Conservation (phyloP, 1,139 yeast genomes). For the Sugiyamaella castrensis region DNA sequence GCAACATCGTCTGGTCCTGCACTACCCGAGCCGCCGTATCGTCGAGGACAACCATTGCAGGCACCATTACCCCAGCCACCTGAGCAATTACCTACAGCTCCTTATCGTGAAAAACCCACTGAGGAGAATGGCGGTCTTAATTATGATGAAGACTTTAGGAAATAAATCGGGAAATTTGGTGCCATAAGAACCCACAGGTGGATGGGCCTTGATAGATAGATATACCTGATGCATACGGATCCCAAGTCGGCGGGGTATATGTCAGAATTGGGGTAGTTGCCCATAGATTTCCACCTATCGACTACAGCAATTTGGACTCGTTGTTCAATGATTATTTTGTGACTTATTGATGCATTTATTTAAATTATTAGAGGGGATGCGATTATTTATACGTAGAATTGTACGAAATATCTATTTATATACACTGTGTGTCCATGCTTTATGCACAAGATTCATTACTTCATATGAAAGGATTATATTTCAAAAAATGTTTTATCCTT, state of each 20-base stretch:
- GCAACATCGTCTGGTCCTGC: conserved; percentile 5
- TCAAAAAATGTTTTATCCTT: too few species aligned
- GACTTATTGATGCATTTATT: too few species aligned
- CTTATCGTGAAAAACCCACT: conserved; percentile 12
- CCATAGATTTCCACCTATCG: too few species aligned
- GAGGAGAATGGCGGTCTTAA: conserved; percentile 7
- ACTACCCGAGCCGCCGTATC: conserved; percentile 10
- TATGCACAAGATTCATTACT: not conserved
- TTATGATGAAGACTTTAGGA: conserved; percentile 11
- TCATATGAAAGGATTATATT: not conserved
- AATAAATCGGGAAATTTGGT: not conserved
- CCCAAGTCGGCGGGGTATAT: too few species aligned
- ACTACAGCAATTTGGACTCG: too few species aligned
- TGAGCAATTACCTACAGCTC: conserved; percentile 8
- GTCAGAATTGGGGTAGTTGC: too few species aligned
- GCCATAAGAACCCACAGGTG: too few species aligned
- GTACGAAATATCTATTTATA: not conserved
- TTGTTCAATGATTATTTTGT: too few species aligned
- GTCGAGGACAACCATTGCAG: conserved; percentile 1
- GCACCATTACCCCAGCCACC: not conserved
- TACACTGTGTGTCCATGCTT: not conserved
- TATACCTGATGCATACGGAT: too few species aligned
- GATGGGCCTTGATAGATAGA: too few species aligned
- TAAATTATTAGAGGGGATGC: too few species aligned
- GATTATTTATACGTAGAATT: too few species aligned